Evolutionary conservation across 2,329 filamentous ascomycete genomes (phyloP).

Genomic region (Aspergillus sp.): DNA sequence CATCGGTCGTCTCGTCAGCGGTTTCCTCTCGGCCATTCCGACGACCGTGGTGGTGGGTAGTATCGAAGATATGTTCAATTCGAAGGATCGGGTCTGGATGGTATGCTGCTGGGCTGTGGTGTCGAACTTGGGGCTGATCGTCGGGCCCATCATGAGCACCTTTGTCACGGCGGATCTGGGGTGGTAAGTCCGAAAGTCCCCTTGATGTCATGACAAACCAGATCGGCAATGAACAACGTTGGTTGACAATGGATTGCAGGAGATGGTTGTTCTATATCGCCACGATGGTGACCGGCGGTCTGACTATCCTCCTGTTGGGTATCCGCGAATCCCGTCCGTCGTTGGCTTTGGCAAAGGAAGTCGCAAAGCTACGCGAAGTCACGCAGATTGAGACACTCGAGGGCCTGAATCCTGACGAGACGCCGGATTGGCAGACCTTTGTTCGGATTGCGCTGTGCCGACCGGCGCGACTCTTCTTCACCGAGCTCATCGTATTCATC

Average conservation of each 20-base stretch:
- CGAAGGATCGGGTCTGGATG: constrained; percentile 47
- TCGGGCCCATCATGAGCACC: constrained; percentile 47
- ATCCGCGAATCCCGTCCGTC: constrained; percentile 49
- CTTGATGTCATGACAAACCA: neutral
- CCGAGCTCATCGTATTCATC: constrained; percentile 49
- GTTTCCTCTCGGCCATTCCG: constrained; percentile 49
- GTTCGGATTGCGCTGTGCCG: constrained; percentile 40
- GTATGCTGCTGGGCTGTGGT: constrained; percentile 47
- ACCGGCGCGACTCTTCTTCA: constrained; percentile 46
- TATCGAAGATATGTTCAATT: constrained; percentile 52
- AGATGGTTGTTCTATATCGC: constrained; percentile 48
- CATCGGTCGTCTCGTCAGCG: constrained; percentile 46
- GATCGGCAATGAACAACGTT: neutral
- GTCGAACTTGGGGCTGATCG: constrained; percentile 44
- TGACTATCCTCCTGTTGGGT: constrained; percentile 35
- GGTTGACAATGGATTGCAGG: constrained; percentile 25
- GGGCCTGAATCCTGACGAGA: constrained; percentile 41
- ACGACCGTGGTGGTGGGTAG: constrained; percentile 49
- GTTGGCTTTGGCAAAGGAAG: constrained; percentile 39
- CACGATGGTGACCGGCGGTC: constrained; percentile 37
- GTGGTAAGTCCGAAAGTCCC: constrained; percentile 31
- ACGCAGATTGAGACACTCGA: constrained; percentile 26
- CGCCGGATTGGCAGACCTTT: constrained; percentile 39
- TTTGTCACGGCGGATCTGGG: constrained; percentile 39
- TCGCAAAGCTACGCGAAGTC: constrained; percentile 28